Evolutionary conservation across 805 yeast species (phyloP).

Genomic region (Sugiyamaella floridensis): DNA sequence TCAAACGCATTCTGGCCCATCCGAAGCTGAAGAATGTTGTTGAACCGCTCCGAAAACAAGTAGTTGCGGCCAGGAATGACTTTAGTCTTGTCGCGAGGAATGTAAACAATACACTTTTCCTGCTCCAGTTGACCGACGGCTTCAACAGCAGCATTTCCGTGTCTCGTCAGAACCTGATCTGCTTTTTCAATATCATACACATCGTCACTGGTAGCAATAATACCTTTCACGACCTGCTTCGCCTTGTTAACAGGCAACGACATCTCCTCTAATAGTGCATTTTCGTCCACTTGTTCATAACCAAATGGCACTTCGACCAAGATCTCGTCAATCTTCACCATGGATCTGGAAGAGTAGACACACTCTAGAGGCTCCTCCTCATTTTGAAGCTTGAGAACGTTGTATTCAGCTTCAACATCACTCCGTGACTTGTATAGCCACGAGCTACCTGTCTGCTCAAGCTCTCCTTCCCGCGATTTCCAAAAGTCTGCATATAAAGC

Average conservation of each 20-base stretch:
- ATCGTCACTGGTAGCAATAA: slow-evolving; percentile 48
- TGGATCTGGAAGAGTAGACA: slow-evolving; percentile 50
- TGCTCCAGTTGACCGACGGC: slow-evolving; percentile 46
- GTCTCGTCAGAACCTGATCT: slow-evolving; percentile 38
- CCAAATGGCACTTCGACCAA: slow-evolving; percentile 41
- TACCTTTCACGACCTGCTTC: slow-evolving; percentile 34
- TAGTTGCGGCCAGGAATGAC: slow-evolving; percentile 44
- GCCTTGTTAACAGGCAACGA: slow-evolving; percentile 9
- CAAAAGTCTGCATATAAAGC: slow-evolving; percentile 53
- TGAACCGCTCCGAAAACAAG: slow-evolving; percentile 48
- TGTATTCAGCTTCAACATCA: slow-evolving; percentile 44
- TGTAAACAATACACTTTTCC: slow-evolving; percentile 36
- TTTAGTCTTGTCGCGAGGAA: slow-evolving; percentile 27
- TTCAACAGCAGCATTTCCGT: slow-evolving; percentile 40
- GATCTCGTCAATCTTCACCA: slow-evolving; percentile 62
- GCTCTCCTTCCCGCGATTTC: slow-evolving; percentile 45
- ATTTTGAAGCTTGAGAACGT: slow-evolving; percentile 31
- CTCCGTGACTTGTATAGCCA: slow-evolving; percentile 21
- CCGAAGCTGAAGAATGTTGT: slow-evolving; percentile 35
- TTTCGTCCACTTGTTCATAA: slow-evolving; percentile 15
- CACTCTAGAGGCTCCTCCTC: slow-evolving; percentile 31
- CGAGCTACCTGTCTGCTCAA: slow-evolving; percentile 21
- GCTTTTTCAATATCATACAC: slow-evolving; percentile 44
- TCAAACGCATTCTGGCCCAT: slow-evolving; percentile 37
- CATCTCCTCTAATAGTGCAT: background rate